Percentiles rank a stretch among this genome's conserved stretches.
Evolutionary conservation across 106 monocot genomes (phyloP).

Genomic region (Gastrodia elata): DNA sequence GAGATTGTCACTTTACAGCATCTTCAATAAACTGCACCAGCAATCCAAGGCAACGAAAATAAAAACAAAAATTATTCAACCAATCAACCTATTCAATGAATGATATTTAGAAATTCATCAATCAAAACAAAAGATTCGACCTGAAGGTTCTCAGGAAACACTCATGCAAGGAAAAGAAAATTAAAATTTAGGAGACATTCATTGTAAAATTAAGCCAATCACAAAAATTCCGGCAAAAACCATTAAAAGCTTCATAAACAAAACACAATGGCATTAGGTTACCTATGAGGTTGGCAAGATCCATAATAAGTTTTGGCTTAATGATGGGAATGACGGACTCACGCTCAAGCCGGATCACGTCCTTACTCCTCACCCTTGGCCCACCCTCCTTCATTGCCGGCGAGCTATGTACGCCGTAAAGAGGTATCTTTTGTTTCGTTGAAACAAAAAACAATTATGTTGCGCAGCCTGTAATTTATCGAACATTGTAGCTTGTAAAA

Average conservation of each 20-base stretch:
- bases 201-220: neutral
- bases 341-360: constrained; percentile 59
- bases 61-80: neutral
- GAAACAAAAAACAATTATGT: neutral
- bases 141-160: neutral
- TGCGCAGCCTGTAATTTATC: neutral
- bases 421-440: neutral
- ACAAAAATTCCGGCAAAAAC: neutral
- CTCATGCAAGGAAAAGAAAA: neutral
- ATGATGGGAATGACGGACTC: constrained; percentile 82
- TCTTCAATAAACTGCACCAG: neutral
- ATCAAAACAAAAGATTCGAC: neutral
- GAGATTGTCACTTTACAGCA: neutral
- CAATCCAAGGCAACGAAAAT: neutral
- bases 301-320: constrained; percentile 80
- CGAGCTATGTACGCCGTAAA: neutral
- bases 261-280: constrained; percentile 2
- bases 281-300: constrained; percentile 77
- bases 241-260: neutral
- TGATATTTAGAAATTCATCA: neutral
- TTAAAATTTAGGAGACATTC: neutral
- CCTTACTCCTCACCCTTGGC: constrained; percentile 32
- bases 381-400: neutral
- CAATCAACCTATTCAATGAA: neutral
- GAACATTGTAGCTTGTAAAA: neutral